Percentiles rank a stretch among this genome's conserved stretches.
phyloP scores from a whole-genome alignment of 2,329 filamentous ascomycete genomes.

The Capronia americana region DNA sequence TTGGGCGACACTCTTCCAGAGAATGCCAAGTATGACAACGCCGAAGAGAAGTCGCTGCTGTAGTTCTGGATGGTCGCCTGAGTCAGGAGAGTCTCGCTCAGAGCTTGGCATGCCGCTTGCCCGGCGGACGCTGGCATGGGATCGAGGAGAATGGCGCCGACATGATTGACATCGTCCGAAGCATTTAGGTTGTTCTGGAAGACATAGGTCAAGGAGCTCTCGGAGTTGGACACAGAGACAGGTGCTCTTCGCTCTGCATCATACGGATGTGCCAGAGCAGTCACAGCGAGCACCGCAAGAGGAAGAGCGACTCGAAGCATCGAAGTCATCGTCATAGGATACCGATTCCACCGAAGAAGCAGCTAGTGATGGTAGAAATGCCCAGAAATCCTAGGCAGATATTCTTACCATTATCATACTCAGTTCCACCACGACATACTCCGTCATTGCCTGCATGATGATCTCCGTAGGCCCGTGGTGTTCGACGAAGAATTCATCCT shows the following conservation, averaged over 20 bases:
- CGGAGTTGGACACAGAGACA: slow-evolving; percentile 42
- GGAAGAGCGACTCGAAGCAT: slow-evolving; percentile 21
- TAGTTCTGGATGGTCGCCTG: slow-evolving; percentile 51
- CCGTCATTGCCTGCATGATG: neutral
- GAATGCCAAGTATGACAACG: slow-evolving; percentile 56
- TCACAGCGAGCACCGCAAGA: slow-evolving; percentile 13
- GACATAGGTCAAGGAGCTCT: slow-evolving; percentile 57
- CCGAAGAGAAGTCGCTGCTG: slow-evolving; percentile 53
- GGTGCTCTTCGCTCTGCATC: slow-evolving; percentile 11
- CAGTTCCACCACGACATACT: slow-evolving; percentile 6
- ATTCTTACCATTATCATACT: slow-evolving; percentile 28
- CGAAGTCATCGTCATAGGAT: slow-evolving; percentile 17
- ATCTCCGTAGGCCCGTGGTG: slow-evolving; percentile 19
- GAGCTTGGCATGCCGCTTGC: slow-evolving; percentile 51
- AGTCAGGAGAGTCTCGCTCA: slow-evolving; percentile 58
- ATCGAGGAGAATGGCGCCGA: slow-evolving; percentile 59
- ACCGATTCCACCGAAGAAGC: slow-evolving; percentile 16
- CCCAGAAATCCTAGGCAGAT: slow-evolving; percentile 10
- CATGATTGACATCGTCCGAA: slow-evolving; percentile 60
- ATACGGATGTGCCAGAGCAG: slow-evolving; percentile 17
- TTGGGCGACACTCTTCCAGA: slow-evolving; percentile 46
- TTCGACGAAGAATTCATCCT: slow-evolving; percentile 22
- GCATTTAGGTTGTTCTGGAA: slow-evolving; percentile 64
- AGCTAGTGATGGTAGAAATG: slow-evolving; percentile 19
- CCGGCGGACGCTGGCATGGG: slow-evolving; percentile 48